Evolutionary conservation across 202 grass and related monocot species (phyloP).

Genomic region (Setaria italica): DNA sequence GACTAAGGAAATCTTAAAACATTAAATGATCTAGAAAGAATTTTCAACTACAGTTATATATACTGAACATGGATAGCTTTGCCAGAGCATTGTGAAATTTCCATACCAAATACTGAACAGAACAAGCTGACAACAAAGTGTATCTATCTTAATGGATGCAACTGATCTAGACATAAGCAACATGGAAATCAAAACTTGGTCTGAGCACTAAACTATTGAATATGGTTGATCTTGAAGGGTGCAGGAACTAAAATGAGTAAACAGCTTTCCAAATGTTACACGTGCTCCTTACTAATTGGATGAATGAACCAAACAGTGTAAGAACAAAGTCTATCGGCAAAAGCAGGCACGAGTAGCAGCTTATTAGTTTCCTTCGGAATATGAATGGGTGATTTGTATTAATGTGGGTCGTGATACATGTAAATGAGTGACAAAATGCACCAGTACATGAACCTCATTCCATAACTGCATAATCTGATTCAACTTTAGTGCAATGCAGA

Average conservation of each 20-base stretch:
- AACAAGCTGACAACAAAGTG: not conserved
- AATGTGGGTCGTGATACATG: not conserved
- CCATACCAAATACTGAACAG: not conserved
- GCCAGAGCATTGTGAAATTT: not conserved
- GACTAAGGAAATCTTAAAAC: not conserved
- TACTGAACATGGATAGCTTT: not conserved
- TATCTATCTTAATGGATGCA: not conserved
- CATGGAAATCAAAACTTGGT: not conserved
- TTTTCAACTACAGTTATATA: too few relatives aligned
- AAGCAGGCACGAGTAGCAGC: not conserved
- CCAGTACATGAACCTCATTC: not conserved
- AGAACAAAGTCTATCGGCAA: not conserved
- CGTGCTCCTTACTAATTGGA: not conserved
- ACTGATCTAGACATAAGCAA: not conserved
- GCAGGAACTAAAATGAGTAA: not conserved
- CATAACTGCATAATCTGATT: not conserved
- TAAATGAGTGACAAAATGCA: not conserved
- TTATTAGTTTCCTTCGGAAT: not conserved
- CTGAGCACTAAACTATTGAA: not conserved
- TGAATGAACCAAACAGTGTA: not conserved
- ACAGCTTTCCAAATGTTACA: not conserved
- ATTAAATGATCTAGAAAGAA: not conserved
- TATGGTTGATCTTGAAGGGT: not conserved
- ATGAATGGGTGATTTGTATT: not conserved
- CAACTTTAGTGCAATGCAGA: conserved; percentile 9